Base-by-base conservation (phyloP, 371 early-diverging fungal species). In the Mortierella polycephala region DNA sequence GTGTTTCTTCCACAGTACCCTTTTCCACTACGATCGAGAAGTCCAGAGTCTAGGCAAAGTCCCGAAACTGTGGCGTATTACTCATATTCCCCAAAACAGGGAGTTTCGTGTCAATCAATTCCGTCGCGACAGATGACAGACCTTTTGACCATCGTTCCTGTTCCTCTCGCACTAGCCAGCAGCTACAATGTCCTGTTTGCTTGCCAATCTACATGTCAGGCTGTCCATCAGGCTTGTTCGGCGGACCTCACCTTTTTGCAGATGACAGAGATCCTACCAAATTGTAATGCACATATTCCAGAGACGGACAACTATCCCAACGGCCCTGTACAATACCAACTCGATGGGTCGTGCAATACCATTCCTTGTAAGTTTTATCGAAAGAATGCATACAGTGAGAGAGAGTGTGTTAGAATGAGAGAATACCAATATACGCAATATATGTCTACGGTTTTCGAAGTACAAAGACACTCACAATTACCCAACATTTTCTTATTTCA, bases 161-260 rank as follows among this genome's bases (percentile, higher is more conserved):
- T 30, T 30, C 30, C 30, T 30, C 30, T 30, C 30, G 30, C 30
- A 30, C 39, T 49, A 71, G 77, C 69, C 53, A 73, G 69, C 47
- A 72, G 62, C 51, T 79, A 53, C 39, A 69, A 72, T 69, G 69
- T 79, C 37, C 65, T 77, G 41, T 83, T 83, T 50, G 86, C 88
- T 11, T 90, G 90, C 62, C 41, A 80, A 16, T 85, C 86, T 6
- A 71, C 86, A 16, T 90, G 90, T 57, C 53, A 83, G 37, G 71
- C 80, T 10, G 85, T 79, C 0, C 57, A 55, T 23, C 44, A 67
- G 7, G 51, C 68, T n/a, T 90, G 90, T 63, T 67, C 46, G 40
- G 77, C 79, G 12, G 74, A 84, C 16, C 84, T 89, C 50, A 69
- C 62, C 9, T 68, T 74, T 47, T 66, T 82, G n/a, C 79, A 80